Percentiles rank a stretch among this genome's conserved stretches.
Evolutionary conservation across 202 grass and related monocot genomes (phyloP).

Genomic region (Hordeum pubiflorum): DNA sequence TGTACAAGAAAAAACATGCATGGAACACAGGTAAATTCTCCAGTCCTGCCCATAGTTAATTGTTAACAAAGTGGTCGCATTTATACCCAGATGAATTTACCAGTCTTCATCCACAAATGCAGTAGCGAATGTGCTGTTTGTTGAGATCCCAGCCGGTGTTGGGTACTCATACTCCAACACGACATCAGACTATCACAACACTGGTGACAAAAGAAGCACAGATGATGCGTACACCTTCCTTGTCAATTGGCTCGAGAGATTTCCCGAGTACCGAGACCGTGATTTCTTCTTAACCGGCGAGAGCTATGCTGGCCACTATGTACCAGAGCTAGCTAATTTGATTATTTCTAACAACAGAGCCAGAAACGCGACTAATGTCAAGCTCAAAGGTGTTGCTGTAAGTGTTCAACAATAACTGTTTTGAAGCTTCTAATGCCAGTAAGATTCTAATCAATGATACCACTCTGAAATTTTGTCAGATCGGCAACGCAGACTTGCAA

Average conservation of each 20-base stretch:
- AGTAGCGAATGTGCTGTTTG: constrained; percentile 60
- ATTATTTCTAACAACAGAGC: constrained; percentile 41
- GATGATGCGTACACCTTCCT: constrained; percentile 48
- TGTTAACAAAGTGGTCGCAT: constrained; percentile 16
- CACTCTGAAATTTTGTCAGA: constrained; percentile 34
- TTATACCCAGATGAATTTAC: constrained; percentile 2
- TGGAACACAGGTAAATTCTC: constrained; percentile 55
- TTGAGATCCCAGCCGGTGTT: constrained; percentile 59
- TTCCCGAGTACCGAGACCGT: constrained; percentile 29
- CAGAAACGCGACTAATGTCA: constrained; percentile 19
- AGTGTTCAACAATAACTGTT: constrained; percentile 31
- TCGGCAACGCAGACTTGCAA: constrained; percentile 61
- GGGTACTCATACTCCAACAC: constrained; percentile 70
- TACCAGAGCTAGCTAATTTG: constrained; percentile 54
- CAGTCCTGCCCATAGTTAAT: not conserved
- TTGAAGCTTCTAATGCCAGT: constrained; percentile 11
- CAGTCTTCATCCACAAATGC: constrained; percentile 21
- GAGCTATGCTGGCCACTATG: constrained; percentile 54
- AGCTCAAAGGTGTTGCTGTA: constrained; percentile 62
- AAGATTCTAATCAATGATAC: constrained; percentile 22
- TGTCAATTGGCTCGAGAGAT: constrained; percentile 54
- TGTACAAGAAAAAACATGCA: constrained; percentile 44
- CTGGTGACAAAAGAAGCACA: constrained; percentile 42
- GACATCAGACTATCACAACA: constrained; percentile 68
- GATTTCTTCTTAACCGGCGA: constrained; percentile 67